Percentiles rank a stretch among this genome's conserved stretches.
Evolutionary conservation across 441 rosid species (phyloP).

Genomic region (Syzygium syzygioides): DNA sequence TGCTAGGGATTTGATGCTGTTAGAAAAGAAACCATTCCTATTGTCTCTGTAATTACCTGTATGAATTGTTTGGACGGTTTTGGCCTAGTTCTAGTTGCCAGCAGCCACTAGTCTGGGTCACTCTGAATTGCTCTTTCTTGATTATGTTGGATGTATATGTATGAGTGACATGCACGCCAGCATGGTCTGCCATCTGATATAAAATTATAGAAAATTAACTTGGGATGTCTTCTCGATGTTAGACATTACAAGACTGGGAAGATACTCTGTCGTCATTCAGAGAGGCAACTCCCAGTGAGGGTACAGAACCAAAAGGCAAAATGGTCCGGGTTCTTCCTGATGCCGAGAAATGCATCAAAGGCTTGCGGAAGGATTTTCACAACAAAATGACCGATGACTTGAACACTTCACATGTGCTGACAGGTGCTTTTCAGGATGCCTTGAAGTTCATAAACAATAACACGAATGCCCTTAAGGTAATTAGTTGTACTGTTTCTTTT

Average conservation of each 20-base stretch:
- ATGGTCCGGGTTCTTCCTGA: slow-evolving; percentile 30
- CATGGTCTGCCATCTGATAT: not conserved
- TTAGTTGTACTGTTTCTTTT: not conserved
- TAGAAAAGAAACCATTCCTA: not conserved
- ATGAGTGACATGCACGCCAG: not conserved
- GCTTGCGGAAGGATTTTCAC: slow-evolving; percentile 50
- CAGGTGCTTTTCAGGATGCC: slow-evolving; percentile 74
- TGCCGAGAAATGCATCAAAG: slow-evolving; percentile 45
- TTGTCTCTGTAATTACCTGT: not conserved
- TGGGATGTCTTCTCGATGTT: not conserved
- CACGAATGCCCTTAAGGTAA: slow-evolving; percentile 57
- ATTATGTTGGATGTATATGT: not conserved
- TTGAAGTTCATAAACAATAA: slow-evolving; percentile 64
- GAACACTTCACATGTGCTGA: slow-evolving; percentile 64
- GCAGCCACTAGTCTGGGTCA: not conserved
- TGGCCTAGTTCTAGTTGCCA: not conserved
- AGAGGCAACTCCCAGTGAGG: slow-evolving; percentile 36
- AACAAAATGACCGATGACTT: slow-evolving; percentile 77
- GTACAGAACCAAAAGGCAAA: slow-evolving; percentile 23
- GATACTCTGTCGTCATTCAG: slow-evolving; percentile 44
- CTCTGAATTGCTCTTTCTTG: not conserved
- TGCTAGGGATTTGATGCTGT: not conserved
- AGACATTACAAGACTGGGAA: slow-evolving; percentile 81
- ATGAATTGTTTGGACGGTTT: not conserved
- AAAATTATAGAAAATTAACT: not conserved